Conservation (phyloP, 2,329 filamentous ascomycete species). For the Sporothrix curviconia region DNA sequence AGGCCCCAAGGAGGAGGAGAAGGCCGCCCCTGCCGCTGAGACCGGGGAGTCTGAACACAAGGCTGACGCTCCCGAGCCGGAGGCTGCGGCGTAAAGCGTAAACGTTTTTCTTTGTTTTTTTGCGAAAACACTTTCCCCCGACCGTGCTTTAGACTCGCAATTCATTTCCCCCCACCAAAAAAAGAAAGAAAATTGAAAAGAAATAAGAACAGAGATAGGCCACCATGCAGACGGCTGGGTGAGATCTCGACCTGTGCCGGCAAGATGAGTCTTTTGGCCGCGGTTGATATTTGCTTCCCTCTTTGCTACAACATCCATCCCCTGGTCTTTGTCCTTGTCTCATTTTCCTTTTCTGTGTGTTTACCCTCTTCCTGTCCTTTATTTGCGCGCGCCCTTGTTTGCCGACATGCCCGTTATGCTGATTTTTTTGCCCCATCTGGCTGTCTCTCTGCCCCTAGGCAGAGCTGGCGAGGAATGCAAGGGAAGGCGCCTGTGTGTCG, state of each 20-base stretch:
- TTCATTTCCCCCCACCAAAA: too few relatives aligned
- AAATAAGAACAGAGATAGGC: conserved; percentile 4
- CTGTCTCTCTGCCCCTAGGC: background rate
- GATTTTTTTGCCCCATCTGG: background rate
- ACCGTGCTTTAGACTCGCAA: background rate
- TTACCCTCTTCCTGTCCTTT: background rate
- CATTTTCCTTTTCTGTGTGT: background rate
- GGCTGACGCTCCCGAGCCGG: conserved; percentile 11
- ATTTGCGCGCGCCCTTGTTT: conserved; percentile 1
- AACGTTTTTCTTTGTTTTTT: background rate
- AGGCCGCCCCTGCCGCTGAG: conserved; percentile 27
- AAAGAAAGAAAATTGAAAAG: background rate
- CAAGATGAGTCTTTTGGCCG: too few relatives aligned
- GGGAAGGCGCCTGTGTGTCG: background rate
- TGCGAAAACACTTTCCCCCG: background rate
- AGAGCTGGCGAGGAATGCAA: background rate
- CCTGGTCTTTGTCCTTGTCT: background rate
- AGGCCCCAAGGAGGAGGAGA: conserved; percentile 45
- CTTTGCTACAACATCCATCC: background rate
- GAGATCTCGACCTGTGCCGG: too few relatives aligned
- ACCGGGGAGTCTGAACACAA: conserved; percentile 24
- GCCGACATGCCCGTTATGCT: background rate
- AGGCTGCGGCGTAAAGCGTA: conserved; percentile 12
- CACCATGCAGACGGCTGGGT: conserved; percentile 1
- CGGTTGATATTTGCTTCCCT: background rate